Evolutionary conservation across 306 rosid genomes (phyloP).

Genomic region (Bauhinia variegata): DNA sequence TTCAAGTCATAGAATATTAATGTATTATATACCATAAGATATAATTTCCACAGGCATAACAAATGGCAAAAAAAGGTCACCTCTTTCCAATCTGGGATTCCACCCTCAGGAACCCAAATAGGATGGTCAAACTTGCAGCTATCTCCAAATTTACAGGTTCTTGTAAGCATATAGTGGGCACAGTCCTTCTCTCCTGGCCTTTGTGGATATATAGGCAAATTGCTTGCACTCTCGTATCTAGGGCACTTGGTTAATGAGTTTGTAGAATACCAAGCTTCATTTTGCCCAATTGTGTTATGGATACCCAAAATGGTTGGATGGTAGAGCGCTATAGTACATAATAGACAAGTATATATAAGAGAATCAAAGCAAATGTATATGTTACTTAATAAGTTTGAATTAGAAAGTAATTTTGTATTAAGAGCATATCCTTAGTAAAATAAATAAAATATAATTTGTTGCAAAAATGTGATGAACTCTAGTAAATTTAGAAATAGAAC

Average conservation of each 20-base stretch:
- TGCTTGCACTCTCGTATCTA: conserved; percentile 86
- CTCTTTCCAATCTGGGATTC: conserved; percentile 99
- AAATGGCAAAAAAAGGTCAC: conserved; percentile 77
- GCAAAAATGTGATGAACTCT: conserved; percentile 26
- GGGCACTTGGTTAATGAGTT: conserved; percentile 90
- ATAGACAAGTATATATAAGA: conserved; percentile 67
- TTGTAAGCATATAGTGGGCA: conserved; percentile 97
- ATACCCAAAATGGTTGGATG: conserved; percentile 83
- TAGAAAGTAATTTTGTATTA: conserved; percentile 57
- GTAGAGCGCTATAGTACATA: conserved; percentile 85
- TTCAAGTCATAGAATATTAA: conserved; percentile 36
- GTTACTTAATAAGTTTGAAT: conserved; percentile 65
- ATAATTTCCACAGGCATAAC: conserved; percentile 53
- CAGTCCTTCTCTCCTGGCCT: conserved; percentile 99
- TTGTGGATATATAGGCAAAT: conserved; percentile 92
- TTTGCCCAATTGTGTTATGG: conserved; percentile 80
- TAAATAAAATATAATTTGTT: conserved; percentile 37
- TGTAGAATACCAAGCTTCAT: conserved; percentile 93
- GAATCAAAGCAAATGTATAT: conserved; percentile 61
- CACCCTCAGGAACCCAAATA: conserved; percentile 99
- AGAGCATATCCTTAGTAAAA: conserved; percentile 39
- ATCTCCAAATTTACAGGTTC: conserved; percentile 99
- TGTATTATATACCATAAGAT: conserved; percentile 41
- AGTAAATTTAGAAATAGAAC: conserved; percentile 5
- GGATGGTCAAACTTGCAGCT: conserved; percentile 99